These are phyloP conservation scores for Waitea zeae DNA, from an alignment of 1,284 basidiomycete genomes.

Conservation along the genomic window DNA sequence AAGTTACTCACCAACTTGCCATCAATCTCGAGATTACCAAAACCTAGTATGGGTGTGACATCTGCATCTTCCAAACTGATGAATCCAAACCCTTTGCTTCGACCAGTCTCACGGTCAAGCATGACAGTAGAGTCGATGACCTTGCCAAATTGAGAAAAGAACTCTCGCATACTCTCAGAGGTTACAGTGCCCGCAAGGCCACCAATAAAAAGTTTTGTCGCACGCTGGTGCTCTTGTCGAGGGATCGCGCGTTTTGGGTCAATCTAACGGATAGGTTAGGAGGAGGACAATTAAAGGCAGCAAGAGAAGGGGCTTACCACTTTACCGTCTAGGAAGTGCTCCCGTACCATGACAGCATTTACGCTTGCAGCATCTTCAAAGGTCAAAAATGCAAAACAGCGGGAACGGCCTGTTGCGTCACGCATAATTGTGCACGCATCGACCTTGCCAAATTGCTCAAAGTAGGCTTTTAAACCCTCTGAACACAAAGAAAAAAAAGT, in stretches of 20 bases:
- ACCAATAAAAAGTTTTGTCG: conserved; percentile 91
- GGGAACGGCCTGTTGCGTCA: conserved; percentile 75
- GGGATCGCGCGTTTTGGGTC: conserved; percentile 99
- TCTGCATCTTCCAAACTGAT: conserved; percentile 87
- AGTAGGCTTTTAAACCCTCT: conserved; percentile 78
- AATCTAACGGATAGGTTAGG: conserved; percentile 40
- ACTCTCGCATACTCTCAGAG: conserved; percentile 82
- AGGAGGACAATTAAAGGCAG: conserved; percentile 2
- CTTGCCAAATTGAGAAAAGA: conserved; percentile 82
- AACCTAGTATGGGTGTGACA: conserved; percentile 72
- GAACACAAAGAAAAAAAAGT: too few relatives aligned
- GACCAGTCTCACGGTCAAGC: conserved; percentile 91
- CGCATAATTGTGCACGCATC: conserved; percentile 93
- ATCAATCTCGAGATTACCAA: conserved; percentile 77
- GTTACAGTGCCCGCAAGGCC: conserved; percentile 86
- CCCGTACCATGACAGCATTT: conserved; percentile 76
- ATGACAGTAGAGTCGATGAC: conserved; percentile 97
- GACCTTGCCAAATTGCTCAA: conserved; percentile 80
- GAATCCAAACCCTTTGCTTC: conserved; percentile 97
- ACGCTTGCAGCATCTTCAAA: conserved; percentile 79
- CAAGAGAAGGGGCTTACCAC: conserved; percentile 37
- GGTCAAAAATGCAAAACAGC: conserved; percentile 90
- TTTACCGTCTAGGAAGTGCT: conserved; percentile 88
- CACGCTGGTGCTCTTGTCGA: conserved; percentile 81
- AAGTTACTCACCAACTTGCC: conserved; percentile 75